Conservation (phyloP, 164 flowering plant genomes). For the Buxus sempervirens region DNA sequence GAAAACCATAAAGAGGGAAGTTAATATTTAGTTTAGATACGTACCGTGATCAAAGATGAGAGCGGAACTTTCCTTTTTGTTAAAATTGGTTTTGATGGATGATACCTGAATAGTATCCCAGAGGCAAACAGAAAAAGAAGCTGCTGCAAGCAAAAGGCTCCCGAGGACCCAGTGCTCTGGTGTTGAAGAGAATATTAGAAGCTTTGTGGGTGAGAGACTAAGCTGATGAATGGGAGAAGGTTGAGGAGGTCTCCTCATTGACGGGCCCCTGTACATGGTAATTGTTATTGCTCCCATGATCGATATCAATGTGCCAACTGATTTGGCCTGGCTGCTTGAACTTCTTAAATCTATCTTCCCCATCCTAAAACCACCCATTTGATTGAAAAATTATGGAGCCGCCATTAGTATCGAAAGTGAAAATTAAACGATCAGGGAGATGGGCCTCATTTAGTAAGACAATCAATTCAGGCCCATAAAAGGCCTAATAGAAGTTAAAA, state of each 20-base stretch:
- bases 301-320: slow-evolving; percentile 23
- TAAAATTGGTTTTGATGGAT: no score
- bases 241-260: slow-evolving; percentile 5
- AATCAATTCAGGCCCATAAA: no score
- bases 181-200: slow-evolving; percentile 12
- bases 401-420: no score
- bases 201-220: background rate
- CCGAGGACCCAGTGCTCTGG: slow-evolving; percentile 35
- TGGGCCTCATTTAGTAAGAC: no score
- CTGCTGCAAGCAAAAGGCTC: slow-evolving; percentile 25
- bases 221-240: background rate
- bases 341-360: slow-evolving; percentile 12
- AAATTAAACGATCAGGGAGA: no score
- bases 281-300: slow-evolving; percentile 16
- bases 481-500: no score
- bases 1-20: slow-evolving; percentile 1
- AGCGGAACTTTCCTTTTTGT: background rate
- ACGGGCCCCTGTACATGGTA: slow-evolving; percentile 26
- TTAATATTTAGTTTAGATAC: background rate
- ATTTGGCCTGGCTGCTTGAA: slow-evolving; percentile 18
- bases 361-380: slow-evolving; percentile 8
- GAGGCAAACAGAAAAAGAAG: slow-evolving; percentile 10
- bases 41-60: background rate
- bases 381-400: no score
- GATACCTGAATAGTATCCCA: slow-evolving; percentile 36